A percentile compares a stretch with the other conserved stretches of the same genome.
Conservation (phyloP, 805 yeast genomes). For the Ogataea ramenticola region DNA sequence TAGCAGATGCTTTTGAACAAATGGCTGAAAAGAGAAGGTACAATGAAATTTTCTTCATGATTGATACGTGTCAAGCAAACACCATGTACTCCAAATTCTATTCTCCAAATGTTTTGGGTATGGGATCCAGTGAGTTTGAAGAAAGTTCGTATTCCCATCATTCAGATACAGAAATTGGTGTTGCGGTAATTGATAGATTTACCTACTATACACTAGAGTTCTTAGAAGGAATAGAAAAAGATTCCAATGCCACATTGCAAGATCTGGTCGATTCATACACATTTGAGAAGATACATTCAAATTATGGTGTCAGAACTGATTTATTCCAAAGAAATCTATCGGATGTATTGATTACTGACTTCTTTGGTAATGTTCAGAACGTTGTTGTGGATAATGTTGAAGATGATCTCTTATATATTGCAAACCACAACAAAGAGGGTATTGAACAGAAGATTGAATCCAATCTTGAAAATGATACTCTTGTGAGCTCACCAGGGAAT, state of each 20-base stretch:
- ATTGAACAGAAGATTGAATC: background rate
- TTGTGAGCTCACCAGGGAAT: background rate
- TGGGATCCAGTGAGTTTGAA: slow-evolving; percentile 82
- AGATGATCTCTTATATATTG: slow-evolving; percentile 34
- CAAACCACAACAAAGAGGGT: slow-evolving; percentile 27
- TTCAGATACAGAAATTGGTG: slow-evolving; percentile 93
- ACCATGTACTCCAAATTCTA: slow-evolving; percentile 92
- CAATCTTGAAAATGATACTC: background rate
- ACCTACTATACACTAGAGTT: slow-evolving; percentile 88
- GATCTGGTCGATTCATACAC: slow-evolving; percentile 83
- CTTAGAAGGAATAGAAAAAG: slow-evolving; percentile 70
- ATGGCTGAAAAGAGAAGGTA: slow-evolving; percentile 95
- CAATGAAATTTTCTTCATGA: slow-evolving; percentile 94
- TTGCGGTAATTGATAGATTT: slow-evolving; percentile 94
- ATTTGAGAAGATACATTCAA: slow-evolving; percentile 79
- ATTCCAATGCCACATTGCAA: slow-evolving; percentile 66
- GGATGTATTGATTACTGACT: slow-evolving; percentile 79
- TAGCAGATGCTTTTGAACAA: slow-evolving; percentile 95
- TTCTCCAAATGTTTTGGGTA: slow-evolving; percentile 87
- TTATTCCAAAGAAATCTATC: slow-evolving; percentile 57
- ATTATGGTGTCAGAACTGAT: slow-evolving; percentile 89
- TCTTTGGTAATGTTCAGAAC: slow-evolving; percentile 87
- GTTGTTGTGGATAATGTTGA: slow-evolving; percentile 53
- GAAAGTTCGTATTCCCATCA: slow-evolving; percentile 94
- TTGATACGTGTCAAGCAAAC: slow-evolving; percentile 98